Base-by-base conservation (phyloP, 495 filamentous ascomycete genomes). In the Penicillium flavigenum region DNA sequence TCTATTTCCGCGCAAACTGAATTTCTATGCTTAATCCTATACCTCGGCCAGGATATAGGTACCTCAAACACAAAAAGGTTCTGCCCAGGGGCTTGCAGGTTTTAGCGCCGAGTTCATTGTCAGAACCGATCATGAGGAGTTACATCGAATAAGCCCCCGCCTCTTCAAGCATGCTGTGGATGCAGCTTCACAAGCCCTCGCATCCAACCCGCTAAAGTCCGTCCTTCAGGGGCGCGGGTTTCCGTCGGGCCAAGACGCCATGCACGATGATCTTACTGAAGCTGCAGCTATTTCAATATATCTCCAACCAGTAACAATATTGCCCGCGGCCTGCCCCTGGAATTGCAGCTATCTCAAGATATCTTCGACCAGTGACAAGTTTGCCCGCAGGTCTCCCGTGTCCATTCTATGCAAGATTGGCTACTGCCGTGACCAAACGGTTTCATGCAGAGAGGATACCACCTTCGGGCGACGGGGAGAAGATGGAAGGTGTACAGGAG, bases 171-270 rank as follows among this genome's bases (percentile, higher is more conserved):
- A 32, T 11, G n/a, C 32, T n/a, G 34, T 41, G n/a, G 39, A 31
- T 34, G 9, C 38, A 27, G 20, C 2, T 19, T 26, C 34, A 26
- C 24, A 32, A 29, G 27, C 16, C 12, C 54, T 34, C 36, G 46
- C 36, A 9, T 45, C 42, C 19, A 58, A 31, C 59, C 52, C 9
- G 55, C n/a, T 7, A 43, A 31, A 54, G 36, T 31, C 22, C 43
- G 22, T 27, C 45, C 47, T 24, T 52, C 44, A 20, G 49, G 43
- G 44, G 51, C 47, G 36, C 63, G 62, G 64, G 53, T 24, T 51
- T 62, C 64, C 67, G 65, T 48, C 64, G 65, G 63, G 65, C 67
- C 67, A 70, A 67, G 64, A 41, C 41, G 17, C 32, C 26, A 56
- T 46, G n/a, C 29, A n/a, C 50, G 36, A 24, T 53, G 36, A 17